Conservation (phyloP, 257 asterid species). For the Dorcoceras hygrometricum region DNA sequence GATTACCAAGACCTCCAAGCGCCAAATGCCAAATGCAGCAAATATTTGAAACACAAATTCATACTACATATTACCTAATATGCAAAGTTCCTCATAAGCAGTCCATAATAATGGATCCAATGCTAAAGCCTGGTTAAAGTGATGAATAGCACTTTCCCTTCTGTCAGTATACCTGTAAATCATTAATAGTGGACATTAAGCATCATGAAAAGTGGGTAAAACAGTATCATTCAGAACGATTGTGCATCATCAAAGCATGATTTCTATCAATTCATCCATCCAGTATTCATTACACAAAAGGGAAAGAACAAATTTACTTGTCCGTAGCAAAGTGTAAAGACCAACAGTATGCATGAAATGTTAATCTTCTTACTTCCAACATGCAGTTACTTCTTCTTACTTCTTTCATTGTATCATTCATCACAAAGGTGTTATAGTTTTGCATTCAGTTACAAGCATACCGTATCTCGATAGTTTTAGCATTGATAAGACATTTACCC, state of each 20-base stretch:
- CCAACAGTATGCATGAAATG: slow-evolving; percentile 11
- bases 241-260: slow-evolving; percentile 17
- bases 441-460: too few relatives aligned
- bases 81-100: slow-evolving; percentile 94
- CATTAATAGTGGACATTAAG: slow-evolving; percentile 17
- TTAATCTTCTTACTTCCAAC: not conserved
- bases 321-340: slow-evolving; percentile 6
- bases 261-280: not conserved
- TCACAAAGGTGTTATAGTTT: too few relatives aligned
- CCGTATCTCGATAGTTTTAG: too few relatives aligned
- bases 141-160: slow-evolving; percentile 75
- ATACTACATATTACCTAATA: slow-evolving; percentile 59
- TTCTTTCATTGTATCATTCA: too few relatives aligned
- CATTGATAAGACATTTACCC: too few relatives aligned
- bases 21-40: not conserved
- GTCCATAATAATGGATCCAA: slow-evolving; percentile 93
- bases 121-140: slow-evolving; percentile 87
- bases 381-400: not conserved
- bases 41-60: not conserved
- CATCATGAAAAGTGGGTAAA: slow-evolving; percentile 16
- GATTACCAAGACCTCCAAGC: not conserved
- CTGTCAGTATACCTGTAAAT: slow-evolving; percentile 88
- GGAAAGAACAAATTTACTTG: not conserved
- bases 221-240: slow-evolving; percentile 12
- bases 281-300: not conserved